Evolutionary conservation across 176 grass and related monocot genomes (phyloP), one percentile per base, ranked within the genome.

Genomic region (Hsuehochloa calcarea): DNA sequence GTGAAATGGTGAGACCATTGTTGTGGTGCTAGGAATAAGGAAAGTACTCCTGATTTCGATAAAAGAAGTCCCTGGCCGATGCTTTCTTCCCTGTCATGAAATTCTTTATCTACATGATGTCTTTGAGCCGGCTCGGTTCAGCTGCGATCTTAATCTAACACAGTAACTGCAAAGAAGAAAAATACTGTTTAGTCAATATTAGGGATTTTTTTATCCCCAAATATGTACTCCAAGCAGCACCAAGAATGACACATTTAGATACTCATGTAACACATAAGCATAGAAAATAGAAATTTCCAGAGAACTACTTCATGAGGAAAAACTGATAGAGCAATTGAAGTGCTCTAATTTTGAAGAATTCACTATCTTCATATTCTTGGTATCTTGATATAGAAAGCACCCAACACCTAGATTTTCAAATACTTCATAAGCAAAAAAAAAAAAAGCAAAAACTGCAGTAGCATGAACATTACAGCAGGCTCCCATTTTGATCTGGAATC

Each of bases 101-200:
- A 26, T 43, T 59, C 13, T 31, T 61, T 5, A 56, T 84, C 27
- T 7, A 46, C 5, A 58, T 46, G 45, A 13, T 1, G 8, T 27
- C 8, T 55, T 49, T n/a, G 55, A 79, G 75, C 6, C 11, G 38
- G 23, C 11, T 23, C 5, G n/a, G 38, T 35, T 69, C 84, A 61
- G 5, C 22, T 22, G 43, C 11, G 1, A 77, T 38, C 4, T 69
- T 26, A 77, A 70, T 71, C 20, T 39, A 43, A 51, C 20, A 60
- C 34, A 58, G 12, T 68, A 74, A 43, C 68, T 89, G 62, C 22
- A 85, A 68, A 75, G 11, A 55, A 66, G 27, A 66, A 40, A 54
- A 4, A 63, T 5, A 35, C 51, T 62, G 45, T 64, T 78, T 4
- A 72, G 38, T 55, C 37, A 72, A 79, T 26, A 40, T 62, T 43